These are phyloP conservation scores for Tricholoma sp. DNA, from an alignment of 768 basidiomycete species.

Conservation along the genomic window DNA sequence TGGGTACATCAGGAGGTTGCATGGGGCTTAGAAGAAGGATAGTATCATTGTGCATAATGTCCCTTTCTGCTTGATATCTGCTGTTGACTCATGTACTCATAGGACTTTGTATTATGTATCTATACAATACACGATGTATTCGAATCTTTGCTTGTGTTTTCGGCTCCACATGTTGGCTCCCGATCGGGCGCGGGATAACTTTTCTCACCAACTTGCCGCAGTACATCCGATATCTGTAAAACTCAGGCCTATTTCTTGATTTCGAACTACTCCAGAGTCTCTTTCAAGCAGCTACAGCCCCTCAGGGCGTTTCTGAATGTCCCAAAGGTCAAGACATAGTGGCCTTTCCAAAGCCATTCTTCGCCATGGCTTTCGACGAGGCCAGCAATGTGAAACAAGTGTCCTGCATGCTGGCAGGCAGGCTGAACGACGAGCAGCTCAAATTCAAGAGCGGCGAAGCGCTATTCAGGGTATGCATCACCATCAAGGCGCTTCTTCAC, in stretches of 20 bases:
- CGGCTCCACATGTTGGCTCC: not conserved
- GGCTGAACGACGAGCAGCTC: not conserved
- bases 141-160: not conserved
- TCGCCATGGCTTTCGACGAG: not conserved
- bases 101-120: not conserved
- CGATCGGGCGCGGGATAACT: not conserved
- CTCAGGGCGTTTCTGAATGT: not conserved
- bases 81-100: no score
- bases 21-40: no score
- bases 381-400: not conserved
- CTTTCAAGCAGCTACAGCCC: not conserved
- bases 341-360: not conserved
- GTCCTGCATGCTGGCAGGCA: not conserved
- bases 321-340: not conserved
- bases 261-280: not conserved
- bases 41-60: no score
- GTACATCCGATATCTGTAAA: not conserved
- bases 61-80: no score
- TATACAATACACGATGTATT: not conserved
- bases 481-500: not conserved
- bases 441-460: not conserved
- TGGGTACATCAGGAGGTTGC: no score
- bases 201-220: not conserved
- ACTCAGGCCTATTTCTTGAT: not conserved
- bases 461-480: not conserved